These are phyloP conservation scores for Noccaea bulbosa DNA, from an alignment of 345 rosid species.

Conservation along the genomic window DNA sequence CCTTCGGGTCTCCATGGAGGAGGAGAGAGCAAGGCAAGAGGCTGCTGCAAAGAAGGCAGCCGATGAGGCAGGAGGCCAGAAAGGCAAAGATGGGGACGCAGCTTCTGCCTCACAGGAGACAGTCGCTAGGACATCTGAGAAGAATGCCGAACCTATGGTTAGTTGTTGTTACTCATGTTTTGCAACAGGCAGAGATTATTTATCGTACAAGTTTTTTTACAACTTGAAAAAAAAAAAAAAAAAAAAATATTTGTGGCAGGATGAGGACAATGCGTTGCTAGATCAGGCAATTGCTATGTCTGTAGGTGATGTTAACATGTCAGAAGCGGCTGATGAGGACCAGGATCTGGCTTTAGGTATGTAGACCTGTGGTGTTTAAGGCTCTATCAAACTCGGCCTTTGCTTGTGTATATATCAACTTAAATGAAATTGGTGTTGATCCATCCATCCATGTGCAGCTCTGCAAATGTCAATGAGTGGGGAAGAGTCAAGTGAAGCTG, in stretches of 20 bases:
- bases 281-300: conserved; percentile 75
- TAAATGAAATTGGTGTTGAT: background rate
- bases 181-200: conserved; percentile 10
- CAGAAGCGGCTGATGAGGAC: conserved; percentile 63
- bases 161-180: conserved; percentile 15
- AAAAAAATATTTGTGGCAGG: conserved; percentile 39
- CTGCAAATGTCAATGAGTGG: conserved; percentile 75
- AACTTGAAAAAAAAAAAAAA: background rate
- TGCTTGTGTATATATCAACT: background rate
- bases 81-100: conserved; percentile 58
- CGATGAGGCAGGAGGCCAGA: conserved; percentile 58
- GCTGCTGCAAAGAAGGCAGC: conserved; percentile 81
- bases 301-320: conserved; percentile 63
- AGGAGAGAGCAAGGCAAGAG: conserved; percentile 91
- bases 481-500: conserved; percentile 46
- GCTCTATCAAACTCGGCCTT: background rate
- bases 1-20: conserved; percentile 83
- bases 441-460: conserved; percentile 50
- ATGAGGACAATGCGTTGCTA: conserved; percentile 60
- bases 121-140: conserved; percentile 49
- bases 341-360: conserved; percentile 70
- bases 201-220: background rate
- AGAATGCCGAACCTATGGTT: conserved; percentile 60
- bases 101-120: conserved; percentile 56
- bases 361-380: conserved; percentile 26